A percentile compares a stretch with the other conserved stretches of the same genome.
Evolutionary conservation across 208 protist genomes (phyloP).

Genomic region (Trypanosoma platydactyli): DNA sequence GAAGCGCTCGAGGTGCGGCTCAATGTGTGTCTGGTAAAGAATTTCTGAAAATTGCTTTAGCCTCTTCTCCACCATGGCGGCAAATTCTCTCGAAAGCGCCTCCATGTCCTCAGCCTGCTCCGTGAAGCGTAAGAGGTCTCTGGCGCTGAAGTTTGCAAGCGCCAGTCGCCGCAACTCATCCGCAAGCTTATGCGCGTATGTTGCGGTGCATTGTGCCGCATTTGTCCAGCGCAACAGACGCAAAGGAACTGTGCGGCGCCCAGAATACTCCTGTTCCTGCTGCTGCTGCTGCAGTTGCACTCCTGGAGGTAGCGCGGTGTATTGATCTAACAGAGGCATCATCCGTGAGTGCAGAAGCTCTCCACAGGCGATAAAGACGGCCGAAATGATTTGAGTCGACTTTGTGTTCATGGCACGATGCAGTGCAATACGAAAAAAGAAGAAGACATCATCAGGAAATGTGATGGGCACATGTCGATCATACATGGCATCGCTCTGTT

Average conservation of each 20-base stretch:
- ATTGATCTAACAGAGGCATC: conserved; percentile 46
- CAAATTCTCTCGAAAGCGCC: conserved; percentile 19
- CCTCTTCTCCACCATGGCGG: conserved; percentile 1
- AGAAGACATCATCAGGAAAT: conserved; percentile 83
- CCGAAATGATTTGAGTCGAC: conserved; percentile 79
- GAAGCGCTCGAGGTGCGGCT: conserved; percentile 59
- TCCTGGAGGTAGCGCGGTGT: conserved; percentile 23
- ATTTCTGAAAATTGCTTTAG: conserved; percentile 14
- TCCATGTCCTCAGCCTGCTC: conserved; percentile 72
- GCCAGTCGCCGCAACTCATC: conserved; percentile 63
- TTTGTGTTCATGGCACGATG: conserved; percentile 81
- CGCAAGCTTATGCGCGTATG: conserved; percentile 51
- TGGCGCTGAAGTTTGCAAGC: conserved; percentile 27
- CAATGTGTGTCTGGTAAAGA: conserved; percentile 24
- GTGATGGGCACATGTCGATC: conserved; percentile 47
- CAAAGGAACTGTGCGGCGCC: conserved; percentile 25
- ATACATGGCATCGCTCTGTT: conserved; percentile 12
- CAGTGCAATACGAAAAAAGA: conserved; percentile 76
- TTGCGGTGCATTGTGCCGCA: conserved; percentile 43
- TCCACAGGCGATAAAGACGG: conserved; percentile 61
- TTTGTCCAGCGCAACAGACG: conserved; percentile 57
- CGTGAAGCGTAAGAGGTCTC: conserved; percentile 57
- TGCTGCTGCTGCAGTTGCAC: conserved; percentile 17
- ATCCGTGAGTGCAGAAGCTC: conserved; percentile 60
- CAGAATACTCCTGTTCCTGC: neutral